Base-by-base conservation (phyloP, 306 rosid genomes). In the Quercus cerris region DNA sequence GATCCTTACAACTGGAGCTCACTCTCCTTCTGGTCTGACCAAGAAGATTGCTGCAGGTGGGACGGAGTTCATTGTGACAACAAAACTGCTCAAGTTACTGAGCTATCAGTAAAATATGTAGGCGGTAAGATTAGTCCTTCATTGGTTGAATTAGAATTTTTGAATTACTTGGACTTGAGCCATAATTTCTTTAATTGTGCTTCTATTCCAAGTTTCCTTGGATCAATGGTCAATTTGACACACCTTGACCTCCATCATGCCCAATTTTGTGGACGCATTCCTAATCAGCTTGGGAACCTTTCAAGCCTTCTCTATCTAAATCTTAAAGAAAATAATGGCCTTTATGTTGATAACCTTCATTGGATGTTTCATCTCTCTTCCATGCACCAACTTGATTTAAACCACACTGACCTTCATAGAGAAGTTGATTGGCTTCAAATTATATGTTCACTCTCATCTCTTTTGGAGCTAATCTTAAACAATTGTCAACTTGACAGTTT, bases 11-110 rank as follows among this genome's bases (percentile, higher is more conserved):
- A 35, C 0, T 0, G 41, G 41, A 35, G 41, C 2, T 35, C 0
- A 35, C 0, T 35, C 41, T 35, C 41, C 0, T 35, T 8, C 41
- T 35, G 8, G 41, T 6, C 2, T 6, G 41, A 1, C 1, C 14
- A 22, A 27, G 71, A 28, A 5, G 69, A 83, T 57, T 81, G 77
- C 1, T 81, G 83, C 49, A 63, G 56, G n/a, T 79, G 81, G 80
- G 27, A 1, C 1, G 35, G 73, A 19, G 57, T 86, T 35, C 54
- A 6, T 15, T 82, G 86, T 14, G 68, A 75, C 19, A 18, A 61
- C 27, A 1, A 1, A 35, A 35, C 41, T 35, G 0, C 8, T 35
- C 41, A 6, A 6, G 41, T 35, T 0, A 35, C 41, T 5, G 8
- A 35, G 0, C 41, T 5, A 35, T 35, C 0, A 35, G 8, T 35